Percentiles rank a stretch among this genome's conserved stretches.
phyloP scores from a whole-genome alignment of 2,329 filamentous ascomycete species.

The Ophiostoma piceae region DNA sequence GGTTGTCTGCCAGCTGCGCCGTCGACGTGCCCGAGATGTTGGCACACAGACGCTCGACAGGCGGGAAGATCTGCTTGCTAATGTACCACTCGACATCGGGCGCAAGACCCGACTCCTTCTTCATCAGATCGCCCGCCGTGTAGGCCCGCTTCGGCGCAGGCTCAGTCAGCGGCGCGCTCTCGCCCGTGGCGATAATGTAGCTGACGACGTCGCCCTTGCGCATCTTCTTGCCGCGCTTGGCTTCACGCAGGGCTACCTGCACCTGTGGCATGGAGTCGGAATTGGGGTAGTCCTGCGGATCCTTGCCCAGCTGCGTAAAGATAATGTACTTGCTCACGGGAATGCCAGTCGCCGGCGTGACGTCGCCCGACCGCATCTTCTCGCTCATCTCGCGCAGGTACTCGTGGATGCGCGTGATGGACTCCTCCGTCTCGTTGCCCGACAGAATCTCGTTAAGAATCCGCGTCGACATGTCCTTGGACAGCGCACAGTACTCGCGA shows the following conservation, averaged over 20 bases:
- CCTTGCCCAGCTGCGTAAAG: constrained; percentile 93
- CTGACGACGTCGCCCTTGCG: constrained; percentile 94
- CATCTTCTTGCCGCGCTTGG: constrained; percentile 78
- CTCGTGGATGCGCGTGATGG: constrained; percentile 86
- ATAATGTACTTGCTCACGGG: constrained; percentile 90
- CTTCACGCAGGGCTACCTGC: constrained; percentile 84
- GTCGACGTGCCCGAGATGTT: constrained; percentile 92
- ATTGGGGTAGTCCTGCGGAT: constrained; percentile 89
- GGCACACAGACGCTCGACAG: constrained; percentile 93
- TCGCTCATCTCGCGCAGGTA: constrained; percentile 78
- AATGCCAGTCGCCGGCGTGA: constrained; percentile 36
- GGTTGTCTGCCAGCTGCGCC: constrained; percentile 81
- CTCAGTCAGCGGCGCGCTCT: constrained; percentile 49
- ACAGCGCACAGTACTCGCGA: constrained; percentile 91
- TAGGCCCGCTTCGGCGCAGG: constrained; percentile 83
- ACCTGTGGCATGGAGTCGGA: constrained; percentile 94
- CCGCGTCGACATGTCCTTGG: constrained; percentile 87
- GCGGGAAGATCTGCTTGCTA: constrained; percentile 95
- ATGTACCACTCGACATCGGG: constrained; percentile 98
- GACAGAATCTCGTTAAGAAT: constrained; percentile 93
- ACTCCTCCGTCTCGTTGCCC: constrained; percentile 82
- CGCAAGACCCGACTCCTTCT: constrained; percentile 66
- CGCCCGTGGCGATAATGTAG: constrained; percentile 75
- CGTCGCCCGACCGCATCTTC: constrained; percentile 75
- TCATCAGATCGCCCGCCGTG: constrained; percentile 76